A percentile compares a stretch with the other conserved stretches of the same genome.
Conservation (phyloP, 768 basidiomycete genomes). For the Boletus subcaerulescens region DNA sequence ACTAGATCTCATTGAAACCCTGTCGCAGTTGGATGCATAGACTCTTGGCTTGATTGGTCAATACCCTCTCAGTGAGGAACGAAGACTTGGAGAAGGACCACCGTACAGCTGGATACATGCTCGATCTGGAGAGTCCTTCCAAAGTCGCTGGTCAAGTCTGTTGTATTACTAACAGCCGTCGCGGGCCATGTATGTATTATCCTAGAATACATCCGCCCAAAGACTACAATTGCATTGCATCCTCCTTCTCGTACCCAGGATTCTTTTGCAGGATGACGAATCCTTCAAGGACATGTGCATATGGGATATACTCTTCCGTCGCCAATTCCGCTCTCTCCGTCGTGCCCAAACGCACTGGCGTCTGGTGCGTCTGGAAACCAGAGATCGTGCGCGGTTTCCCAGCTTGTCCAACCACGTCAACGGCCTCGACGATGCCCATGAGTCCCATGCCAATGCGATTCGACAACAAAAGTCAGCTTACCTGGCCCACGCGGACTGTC, state of each 20-base stretch:
- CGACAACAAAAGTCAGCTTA: slow-evolving; percentile 30
- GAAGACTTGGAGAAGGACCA: too few species aligned
- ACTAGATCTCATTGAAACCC: slow-evolving; percentile 64
- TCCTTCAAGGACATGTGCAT: slow-evolving; percentile 85
- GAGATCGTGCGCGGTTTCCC: slow-evolving; percentile 96
- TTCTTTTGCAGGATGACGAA: slow-evolving; percentile 92
- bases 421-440: slow-evolving; percentile 51
- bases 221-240: slow-evolving; percentile 73
- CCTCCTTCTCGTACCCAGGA: slow-evolving; percentile 84
- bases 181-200: too few species aligned
- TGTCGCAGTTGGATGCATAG: slow-evolving; percentile 26
- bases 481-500: slow-evolving; percentile 93
- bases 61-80: too few species aligned
- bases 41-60: background rate
- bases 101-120: too few species aligned
- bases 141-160: too few species aligned
- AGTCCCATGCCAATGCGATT: background rate
- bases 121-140: too few species aligned
- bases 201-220: background rate
- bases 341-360: slow-evolving; percentile 92
- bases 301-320: slow-evolving; percentile 95
- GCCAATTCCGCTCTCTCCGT: slow-evolving; percentile 94
- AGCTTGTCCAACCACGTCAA: slow-evolving; percentile 96
- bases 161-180: too few species aligned
- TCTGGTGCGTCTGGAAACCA: slow-evolving; percentile 97